A percentile compares a stretch with the other conserved stretches of the same genome.
These are phyloP conservation scores for Plantago ovata DNA, from an alignment of 257 asterid genomes.

Conservation along the genomic window DNA sequence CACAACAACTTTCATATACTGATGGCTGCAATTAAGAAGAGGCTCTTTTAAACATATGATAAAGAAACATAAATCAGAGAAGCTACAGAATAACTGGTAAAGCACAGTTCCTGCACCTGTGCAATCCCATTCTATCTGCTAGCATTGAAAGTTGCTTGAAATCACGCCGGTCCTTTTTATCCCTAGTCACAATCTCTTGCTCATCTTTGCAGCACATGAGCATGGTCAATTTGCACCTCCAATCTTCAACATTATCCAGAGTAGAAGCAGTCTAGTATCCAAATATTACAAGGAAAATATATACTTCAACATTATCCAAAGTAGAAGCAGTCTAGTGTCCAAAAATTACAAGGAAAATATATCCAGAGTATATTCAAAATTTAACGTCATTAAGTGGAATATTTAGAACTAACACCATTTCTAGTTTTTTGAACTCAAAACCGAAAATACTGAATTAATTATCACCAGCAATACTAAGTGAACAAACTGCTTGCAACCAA, in stretches of 20 bases:
- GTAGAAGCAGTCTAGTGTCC: conserved; percentile 14
- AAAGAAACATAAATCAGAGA: conserved; percentile 14
- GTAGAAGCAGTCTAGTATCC: conserved; percentile 58
- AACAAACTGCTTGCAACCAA: too few relatives aligned
- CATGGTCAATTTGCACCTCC: conserved; percentile 74
- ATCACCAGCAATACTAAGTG: too few relatives aligned
- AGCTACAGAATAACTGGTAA: not conserved
- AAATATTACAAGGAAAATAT: conserved; percentile 22
- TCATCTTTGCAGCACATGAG: conserved; percentile 57
- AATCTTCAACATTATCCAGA: conserved; percentile 79
- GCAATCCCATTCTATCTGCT: conserved; percentile 77
- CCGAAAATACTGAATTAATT: too few relatives aligned
- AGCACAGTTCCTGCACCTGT: conserved; percentile 43
- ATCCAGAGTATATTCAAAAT: conserved; percentile 1
- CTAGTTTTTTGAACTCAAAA: too few relatives aligned
- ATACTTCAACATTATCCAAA: conserved; percentile 3
- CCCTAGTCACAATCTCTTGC: conserved; percentile 70
- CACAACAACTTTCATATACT: conserved; percentile 63
- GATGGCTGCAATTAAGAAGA: conserved; percentile 55
- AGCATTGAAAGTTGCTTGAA: conserved; percentile 74
- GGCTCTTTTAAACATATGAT: conserved; percentile 16
- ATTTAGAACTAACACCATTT: too few relatives aligned
- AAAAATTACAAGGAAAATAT: conserved; percentile 22
- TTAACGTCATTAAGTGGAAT: too few relatives aligned
- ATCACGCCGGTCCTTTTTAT: conserved; percentile 82